phyloP scores from a whole-genome alignment of 805 yeast genomes.

The Candida easanensis region DNA sequence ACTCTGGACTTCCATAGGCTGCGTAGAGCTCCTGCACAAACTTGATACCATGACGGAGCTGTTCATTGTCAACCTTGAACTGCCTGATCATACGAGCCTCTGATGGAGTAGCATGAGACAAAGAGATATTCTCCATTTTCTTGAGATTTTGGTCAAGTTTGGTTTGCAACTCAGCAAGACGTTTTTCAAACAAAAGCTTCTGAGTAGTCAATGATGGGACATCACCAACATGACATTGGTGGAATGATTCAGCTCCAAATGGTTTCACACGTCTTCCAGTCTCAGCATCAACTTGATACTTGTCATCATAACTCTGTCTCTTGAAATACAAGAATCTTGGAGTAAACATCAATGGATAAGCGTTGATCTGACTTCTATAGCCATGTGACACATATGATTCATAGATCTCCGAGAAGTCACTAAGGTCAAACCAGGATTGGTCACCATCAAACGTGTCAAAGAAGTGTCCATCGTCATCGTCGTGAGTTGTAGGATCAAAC shows the following conservation, averaged over 20 bases:
- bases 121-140: conserved; percentile 25
- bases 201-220: conserved; percentile 46
- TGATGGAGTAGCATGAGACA: conserved; percentile 25
- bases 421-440: conserved; percentile 55
- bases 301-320: conserved; percentile 51
- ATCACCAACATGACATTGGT: conserved; percentile 47
- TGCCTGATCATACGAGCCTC: conserved; percentile 11
- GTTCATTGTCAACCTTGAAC: conserved; percentile 24
- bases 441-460: conserved; percentile 51
- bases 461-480: conserved; percentile 10
- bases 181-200: conserved; percentile 31
- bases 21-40: conserved; percentile 16
- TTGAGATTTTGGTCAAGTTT: conserved; percentile 34
- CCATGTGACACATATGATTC: conserved; percentile 34
- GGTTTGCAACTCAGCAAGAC: conserved; percentile 16
- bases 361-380: conserved; percentile 41
- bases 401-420: conserved; percentile 61
- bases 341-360: conserved; percentile 62
- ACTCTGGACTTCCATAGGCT: conserved; percentile 9
- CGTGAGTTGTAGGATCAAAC: conserved; percentile 14
- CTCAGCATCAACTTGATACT: conserved; percentile 36
- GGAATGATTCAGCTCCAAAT: conserved; percentile 55
- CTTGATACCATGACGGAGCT: conserved; percentile 20
- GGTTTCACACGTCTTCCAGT: conserved; percentile 37
- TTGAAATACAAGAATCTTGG: conserved; percentile 70